Conservation (phyloP, 257 asterid species). For the Solanum sitiens region DNA sequence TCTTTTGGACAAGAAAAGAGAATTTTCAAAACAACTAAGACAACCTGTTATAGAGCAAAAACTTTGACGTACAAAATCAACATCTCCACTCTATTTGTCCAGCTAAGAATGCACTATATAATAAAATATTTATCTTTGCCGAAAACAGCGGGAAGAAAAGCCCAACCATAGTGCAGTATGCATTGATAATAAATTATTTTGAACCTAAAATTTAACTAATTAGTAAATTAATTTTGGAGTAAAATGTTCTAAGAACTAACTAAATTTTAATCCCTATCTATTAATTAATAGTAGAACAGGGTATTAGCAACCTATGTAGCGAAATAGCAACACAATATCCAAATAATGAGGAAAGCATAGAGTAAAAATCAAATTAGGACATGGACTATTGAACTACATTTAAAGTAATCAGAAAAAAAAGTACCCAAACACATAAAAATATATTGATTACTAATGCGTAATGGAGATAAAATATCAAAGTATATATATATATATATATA, state of each 20-base stretch:
- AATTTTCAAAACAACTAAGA: no score
- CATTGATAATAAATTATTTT: neutral
- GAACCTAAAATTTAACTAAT: neutral
- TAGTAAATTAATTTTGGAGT: neutral
- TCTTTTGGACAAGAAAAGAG: no score
- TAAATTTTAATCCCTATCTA: no score
- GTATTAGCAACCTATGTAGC: neutral
- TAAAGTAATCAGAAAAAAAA: neutral
- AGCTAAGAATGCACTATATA: neutral
- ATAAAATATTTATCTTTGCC: neutral
- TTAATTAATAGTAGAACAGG: no score
- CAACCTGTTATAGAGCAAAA: no score
- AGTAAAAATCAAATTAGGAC: neutral
- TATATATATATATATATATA: neutral
- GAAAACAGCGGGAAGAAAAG: neutral
- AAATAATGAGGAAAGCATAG: neutral
- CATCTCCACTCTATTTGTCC: no score
- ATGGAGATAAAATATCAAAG: neutral
- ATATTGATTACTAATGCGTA: neutral
- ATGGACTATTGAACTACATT: neutral
- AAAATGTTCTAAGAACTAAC: neutral
- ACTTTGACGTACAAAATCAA: no score
- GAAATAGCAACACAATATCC: neutral
- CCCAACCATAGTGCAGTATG: neutral
- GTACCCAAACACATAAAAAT: neutral